Conservation (phyloP, 805 yeast genomes). For the Ogataea populi-albae region DNA sequence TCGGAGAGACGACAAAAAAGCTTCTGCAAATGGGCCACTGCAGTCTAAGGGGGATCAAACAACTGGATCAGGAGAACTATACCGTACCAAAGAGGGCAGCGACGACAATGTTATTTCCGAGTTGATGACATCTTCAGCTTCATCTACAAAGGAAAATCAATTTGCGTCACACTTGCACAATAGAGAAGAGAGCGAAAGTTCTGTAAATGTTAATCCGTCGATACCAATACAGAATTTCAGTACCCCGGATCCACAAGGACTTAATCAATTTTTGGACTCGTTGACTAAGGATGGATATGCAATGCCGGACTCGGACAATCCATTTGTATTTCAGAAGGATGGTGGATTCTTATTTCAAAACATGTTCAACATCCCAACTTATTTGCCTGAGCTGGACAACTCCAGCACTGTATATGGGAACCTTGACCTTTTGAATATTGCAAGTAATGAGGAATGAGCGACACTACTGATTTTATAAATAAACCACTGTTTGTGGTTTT, state of each 20-base stretch:
- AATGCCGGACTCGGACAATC: constrained; percentile 6
- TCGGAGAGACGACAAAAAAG: neutral
- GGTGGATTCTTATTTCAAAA: constrained; percentile 28
- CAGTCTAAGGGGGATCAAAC: neutral
- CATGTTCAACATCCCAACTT: constrained; percentile 32
- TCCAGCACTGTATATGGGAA: constrained; percentile 2
- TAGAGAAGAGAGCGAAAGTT: no score
- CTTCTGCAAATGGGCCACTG: neutral
- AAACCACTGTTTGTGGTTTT: no score
- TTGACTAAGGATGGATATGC: neutral
- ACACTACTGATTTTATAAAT: no score
- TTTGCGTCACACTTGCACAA: neutral
- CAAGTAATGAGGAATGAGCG: constrained; percentile 3
- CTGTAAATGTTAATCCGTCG: neutral
- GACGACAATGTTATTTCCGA: neutral
- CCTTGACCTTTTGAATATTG: constrained; percentile 6
- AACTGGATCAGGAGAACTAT: neutral
- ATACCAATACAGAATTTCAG: neutral
- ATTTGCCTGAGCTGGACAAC: constrained; percentile 24
- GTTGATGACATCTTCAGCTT: neutral
- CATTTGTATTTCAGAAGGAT: constrained; percentile 11
- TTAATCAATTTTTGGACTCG: neutral
- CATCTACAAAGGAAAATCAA: neutral
- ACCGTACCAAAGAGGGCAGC: neutral
- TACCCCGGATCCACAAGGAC: neutral